Conservation (phyloP, 345 rosid species). For the Lepidium didymum region DNA sequence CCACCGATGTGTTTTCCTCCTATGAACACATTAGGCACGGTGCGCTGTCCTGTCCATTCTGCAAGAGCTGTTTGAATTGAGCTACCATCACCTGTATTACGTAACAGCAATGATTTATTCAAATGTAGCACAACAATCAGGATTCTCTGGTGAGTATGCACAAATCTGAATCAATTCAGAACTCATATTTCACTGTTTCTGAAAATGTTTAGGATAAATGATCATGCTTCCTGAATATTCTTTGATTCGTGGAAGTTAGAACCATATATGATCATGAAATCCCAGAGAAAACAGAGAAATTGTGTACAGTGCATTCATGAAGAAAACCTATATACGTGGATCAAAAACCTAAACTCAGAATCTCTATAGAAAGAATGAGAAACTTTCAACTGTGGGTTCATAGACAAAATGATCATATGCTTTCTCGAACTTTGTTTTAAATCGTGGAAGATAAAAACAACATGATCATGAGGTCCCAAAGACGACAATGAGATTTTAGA, state of each 20-base stretch:
- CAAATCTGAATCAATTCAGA: background rate
- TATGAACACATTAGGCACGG: conserved; percentile 71
- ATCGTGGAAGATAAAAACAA: too few relatives aligned
- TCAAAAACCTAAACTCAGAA: background rate
- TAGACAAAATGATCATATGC: background rate
- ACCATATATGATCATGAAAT: background rate
- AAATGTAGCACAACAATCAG: background rate
- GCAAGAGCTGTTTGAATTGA: conserved; percentile 52
- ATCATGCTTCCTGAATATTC: background rate
- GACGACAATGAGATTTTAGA: background rate
- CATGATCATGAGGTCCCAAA: background rate
- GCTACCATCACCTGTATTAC: conserved; percentile 54
- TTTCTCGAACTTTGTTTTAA: too few relatives aligned
- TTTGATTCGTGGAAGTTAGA: background rate
- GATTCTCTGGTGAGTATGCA: background rate
- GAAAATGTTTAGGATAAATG: background rate
- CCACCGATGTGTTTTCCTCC: conserved; percentile 86
- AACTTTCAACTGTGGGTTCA: background rate
- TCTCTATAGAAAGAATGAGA: background rate
- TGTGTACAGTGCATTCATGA: background rate
- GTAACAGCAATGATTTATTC: background rate
- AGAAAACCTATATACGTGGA: background rate
- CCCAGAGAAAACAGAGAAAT: background rate
- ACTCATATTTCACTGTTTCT: background rate
- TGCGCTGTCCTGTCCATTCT: conserved; percentile 61